Base-by-base conservation (phyloP, 306 rosid genomes). In the Calophaca sinica region DNA sequence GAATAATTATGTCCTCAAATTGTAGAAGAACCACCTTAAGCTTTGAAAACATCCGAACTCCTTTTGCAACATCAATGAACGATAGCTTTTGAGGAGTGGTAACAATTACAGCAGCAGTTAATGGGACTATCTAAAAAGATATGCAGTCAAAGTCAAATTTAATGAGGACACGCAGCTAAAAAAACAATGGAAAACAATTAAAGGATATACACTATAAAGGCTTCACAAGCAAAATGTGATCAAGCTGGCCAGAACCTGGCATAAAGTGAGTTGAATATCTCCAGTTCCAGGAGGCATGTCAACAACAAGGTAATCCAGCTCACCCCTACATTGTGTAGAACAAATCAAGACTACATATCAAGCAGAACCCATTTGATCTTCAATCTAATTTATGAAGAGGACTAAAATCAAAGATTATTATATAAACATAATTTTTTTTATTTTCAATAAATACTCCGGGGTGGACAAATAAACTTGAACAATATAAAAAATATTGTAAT, bases 261-360 rank as follows among this genome's bases (percentile, higher is more conserved):
- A 94, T 83, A 94, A 87, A 72, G 99, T 94, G 57, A 94, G 91
- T 80, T 94, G 99, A 79, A 92, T 94, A 84, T 94, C 99, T 78
- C 98, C 99, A 42, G 99, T 94, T 86, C 99, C 99, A 39, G 98
- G 98, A 76, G 99, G 99, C 99, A 94, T 94, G 76, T 94, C 99
- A 14, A 94, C 80, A 54, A 94, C 83, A 75, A 94, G 98, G 84
- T 94, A 94, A 86, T 94, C 99, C 83, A 94, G 81, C 85, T 92
- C 99, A 3, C 97, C 98, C 99, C 99, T 94, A 57, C 85, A 85
- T 76, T n/a, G 28, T 5, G 7, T 75, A 38, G 61, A 89, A 73
- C 39, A 59, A 78, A 61, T 42, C 54, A 73, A 65, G 54, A 76
- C 67, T 55, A 38, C 70, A 76, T n/a, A 68, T 64, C 64, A 70